Evolutionary conservation across 345 rosid genomes (phyloP), one percentile per base, ranked within the genome.

Genomic region (Linum tenue): DNA sequence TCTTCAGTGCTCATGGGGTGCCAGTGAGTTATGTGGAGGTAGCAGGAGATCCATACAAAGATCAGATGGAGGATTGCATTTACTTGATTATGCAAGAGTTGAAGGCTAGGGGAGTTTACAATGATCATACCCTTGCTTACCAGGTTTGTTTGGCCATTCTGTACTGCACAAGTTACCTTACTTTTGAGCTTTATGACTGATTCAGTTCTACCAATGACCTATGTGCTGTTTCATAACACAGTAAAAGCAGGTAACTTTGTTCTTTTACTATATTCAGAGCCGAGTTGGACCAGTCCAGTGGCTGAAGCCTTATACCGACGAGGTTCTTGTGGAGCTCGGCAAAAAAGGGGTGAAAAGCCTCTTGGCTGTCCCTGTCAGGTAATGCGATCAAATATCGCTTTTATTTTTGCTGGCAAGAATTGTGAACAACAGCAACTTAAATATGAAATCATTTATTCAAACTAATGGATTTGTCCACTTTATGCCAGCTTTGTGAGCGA

Each of bases 281-380:
- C 92, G 99, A 79, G 99, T 90, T 70, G 97, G 99, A 35, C 99
- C 96, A 68, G 96, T 90, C 59, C 83, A 86, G 43, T 94, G 97
- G 97, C 72, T 94, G 76, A 94, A 85, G 76, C 97, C 99, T 15
- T 94, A 94, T 80, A 90, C 97, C 0, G 96, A 90, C 75, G 89
- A 94, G 76, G 96, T 88, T 67, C 95, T 94, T 39, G 87, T 88
- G 2, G 91, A 90, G 75, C 92, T 94, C 67, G 99, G 99, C 68
- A 84, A 82, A 81, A 88, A 73, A 72, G 99, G 99, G 63, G 90
- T 94, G 53, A 90, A 90, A 83, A 90, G 86, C 79, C 91, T 90
- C 63, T 81, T 94, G 64, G 97, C 92, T 37, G 84, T 94, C 59
- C 97, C 97, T 63, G 85, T 94, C 70, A 94, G 97, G 97, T 90